These are phyloP conservation scores for Psilocybe azurescens DNA, from an alignment of 768 basidiomycete species.

Conservation along the genomic window DNA sequence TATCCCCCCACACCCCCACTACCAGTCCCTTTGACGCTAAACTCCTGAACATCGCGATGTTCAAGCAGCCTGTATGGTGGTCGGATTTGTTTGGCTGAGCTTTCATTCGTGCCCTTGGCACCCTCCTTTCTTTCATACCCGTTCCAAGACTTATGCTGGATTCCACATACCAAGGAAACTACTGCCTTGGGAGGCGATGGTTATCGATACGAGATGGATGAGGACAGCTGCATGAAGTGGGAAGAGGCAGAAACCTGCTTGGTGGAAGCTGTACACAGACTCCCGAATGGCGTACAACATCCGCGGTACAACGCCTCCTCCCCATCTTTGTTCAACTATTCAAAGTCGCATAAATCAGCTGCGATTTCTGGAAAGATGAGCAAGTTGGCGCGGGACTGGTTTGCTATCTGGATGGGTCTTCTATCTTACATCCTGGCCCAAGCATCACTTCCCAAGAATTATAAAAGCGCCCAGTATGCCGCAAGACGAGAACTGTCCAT, in stretches of 20 bases:
- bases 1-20: not conserved
- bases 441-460: not conserved
- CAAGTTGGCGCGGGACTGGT: not conserved
- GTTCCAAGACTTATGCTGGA: constrained; percentile 10
- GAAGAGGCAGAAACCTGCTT: not conserved
- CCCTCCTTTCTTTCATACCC: constrained; percentile 7
- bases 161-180: not conserved
- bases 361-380: no score
- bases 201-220: not conserved
- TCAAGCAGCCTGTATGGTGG: constrained; percentile 17
- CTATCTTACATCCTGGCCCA: not conserved
- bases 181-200: not conserved
- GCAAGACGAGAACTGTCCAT: not conserved
- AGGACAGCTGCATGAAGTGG: not conserved
- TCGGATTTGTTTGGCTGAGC: constrained; percentile 7
- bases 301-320: not conserved
- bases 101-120: constrained; percentile 11
- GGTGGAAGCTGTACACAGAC: not conserved
- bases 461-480: not conserved
- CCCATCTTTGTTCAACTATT: not conserved
- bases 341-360: not conserved
- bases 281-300: not conserved
- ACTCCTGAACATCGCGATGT: not conserved
- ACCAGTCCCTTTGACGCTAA: not conserved
- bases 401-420: constrained; percentile 2